A percentile compares a stretch with the other conserved stretches of the same genome.
Evolutionary conservation across 148 eudicot genomes (phyloP).

Genomic region (Chenopodium album): DNA sequence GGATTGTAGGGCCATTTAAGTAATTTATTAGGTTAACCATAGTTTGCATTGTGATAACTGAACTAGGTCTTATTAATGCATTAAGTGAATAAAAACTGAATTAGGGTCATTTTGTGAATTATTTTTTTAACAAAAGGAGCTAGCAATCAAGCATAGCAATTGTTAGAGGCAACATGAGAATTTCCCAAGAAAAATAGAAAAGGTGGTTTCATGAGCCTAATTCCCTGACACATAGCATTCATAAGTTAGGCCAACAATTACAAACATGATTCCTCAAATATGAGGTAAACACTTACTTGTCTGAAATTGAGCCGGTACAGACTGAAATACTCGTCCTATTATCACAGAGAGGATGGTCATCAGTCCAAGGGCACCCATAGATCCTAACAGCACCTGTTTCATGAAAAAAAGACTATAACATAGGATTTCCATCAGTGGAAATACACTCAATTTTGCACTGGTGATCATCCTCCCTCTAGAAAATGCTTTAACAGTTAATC

Average conservation of each 20-base stretch:
- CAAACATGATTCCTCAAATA: neutral
- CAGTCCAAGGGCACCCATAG: constrained; percentile 91
- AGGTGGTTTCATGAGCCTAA: neutral
- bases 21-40: too few species aligned
- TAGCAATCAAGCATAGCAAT: too few species aligned
- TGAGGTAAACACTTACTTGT: constrained; percentile 67
- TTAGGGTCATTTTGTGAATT: too few species aligned
- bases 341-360: constrained; percentile 82
- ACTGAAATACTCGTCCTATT: constrained; percentile 85
- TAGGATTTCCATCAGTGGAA: constrained; percentile 2
- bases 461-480: neutral
- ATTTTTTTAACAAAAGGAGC: too few species aligned
- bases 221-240: neutral
- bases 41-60: too few species aligned
- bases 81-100: too few species aligned
- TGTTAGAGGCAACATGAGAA: too few species aligned
- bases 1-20: too few species aligned
- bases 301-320: constrained; percentile 98
- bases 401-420: constrained; percentile 14
- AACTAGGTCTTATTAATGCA: too few species aligned
- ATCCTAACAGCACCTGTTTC: constrained; percentile 84
- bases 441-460: neutral
- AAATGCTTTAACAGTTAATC: neutral
- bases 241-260: neutral
- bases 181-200: neutral